phyloP scores from a whole-genome alignment of 1,284 basidiomycete species.

The Ceratobasidium sp. region DNA sequence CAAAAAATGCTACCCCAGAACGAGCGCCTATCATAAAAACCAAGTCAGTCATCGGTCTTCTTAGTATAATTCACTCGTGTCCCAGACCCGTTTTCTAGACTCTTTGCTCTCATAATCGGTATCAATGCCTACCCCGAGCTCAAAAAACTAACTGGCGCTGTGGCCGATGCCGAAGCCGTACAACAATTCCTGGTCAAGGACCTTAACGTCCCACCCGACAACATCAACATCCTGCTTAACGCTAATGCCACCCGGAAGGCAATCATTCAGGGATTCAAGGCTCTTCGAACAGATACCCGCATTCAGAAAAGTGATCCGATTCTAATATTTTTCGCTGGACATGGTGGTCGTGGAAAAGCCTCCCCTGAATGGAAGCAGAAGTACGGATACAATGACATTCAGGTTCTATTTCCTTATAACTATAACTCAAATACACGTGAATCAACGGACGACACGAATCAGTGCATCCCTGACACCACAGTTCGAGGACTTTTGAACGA shows the following conservation, averaged over 20 bases:
- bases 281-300: not conserved
- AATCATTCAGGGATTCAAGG: not conserved
- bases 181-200: conserved; percentile 6
- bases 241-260: not conserved
- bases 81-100: not conserved
- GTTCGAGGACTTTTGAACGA: conserved; percentile 7
- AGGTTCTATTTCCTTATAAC: conserved; percentile 34
- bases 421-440: not conserved
- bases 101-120: conserved; percentile 34
- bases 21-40: too few species aligned
- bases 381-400: not conserved
- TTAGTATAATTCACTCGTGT: not conserved
- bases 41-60: not conserved
- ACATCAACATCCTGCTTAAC: conserved; percentile 8
- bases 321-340: conserved; percentile 35
- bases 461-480: conserved; percentile 11
- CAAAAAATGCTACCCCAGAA: too few species aligned
- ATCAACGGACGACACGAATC: not conserved
- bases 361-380: conserved; percentile 6
- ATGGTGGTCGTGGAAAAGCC: conserved; percentile 6
- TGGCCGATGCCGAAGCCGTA: not conserved
- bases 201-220: not conserved
- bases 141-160: not conserved
- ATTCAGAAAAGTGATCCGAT: conserved; percentile 20
- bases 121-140: conserved; percentile 23